Percentiles rank a stretch among this genome's conserved stretches.
Evolutionary conservation across 495 filamentous ascomycete genomes (phyloP).

Genomic region (Penicillium herquei): DNA sequence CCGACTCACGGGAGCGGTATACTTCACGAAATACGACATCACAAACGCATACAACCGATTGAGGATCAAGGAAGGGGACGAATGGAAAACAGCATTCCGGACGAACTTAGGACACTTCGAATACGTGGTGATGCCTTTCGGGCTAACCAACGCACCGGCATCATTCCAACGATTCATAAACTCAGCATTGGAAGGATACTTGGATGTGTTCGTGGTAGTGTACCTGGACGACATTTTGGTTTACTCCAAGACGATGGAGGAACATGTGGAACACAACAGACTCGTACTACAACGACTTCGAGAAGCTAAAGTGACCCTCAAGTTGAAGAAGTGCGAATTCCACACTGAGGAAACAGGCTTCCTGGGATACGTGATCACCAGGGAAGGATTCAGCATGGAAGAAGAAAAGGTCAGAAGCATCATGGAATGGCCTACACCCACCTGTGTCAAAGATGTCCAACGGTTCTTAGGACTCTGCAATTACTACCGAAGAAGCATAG

Average conservation of each 20-base stretch:
- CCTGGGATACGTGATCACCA: conserved; percentile 10
- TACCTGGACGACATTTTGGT: conserved; percentile 8
- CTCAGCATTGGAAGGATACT: neutral
- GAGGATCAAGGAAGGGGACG: conserved; percentile 6
- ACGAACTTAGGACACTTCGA: neutral
- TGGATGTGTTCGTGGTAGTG: neutral
- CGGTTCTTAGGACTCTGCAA: conserved; percentile 10
- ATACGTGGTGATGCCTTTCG: too few species aligned
- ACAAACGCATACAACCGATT: conserved; percentile 38
- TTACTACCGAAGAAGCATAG: conserved; percentile 15
- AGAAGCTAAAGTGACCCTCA: neutral
- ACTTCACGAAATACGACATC: conserved; percentile 50
- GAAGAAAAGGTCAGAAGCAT: conserved; percentile 14
- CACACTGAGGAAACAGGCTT: conserved; percentile 8
- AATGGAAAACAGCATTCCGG: conserved; percentile 1
- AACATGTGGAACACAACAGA: neutral
- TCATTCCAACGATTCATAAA: conserved; percentile 7
- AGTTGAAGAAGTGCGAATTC: conserved; percentile 6
- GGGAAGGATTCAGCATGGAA: conserved; percentile 8
- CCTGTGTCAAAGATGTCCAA: conserved; percentile 10
- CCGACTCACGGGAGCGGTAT: conserved; percentile 23
- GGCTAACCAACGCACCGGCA: too few species aligned
- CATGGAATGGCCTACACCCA: conserved; percentile 3
- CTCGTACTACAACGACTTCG: neutral
- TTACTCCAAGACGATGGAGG: neutral